Evolutionary conservation across 2,329 filamentous ascomycete genomes (phyloP).

Genomic region (Zasmidium citrigriseum): DNA sequence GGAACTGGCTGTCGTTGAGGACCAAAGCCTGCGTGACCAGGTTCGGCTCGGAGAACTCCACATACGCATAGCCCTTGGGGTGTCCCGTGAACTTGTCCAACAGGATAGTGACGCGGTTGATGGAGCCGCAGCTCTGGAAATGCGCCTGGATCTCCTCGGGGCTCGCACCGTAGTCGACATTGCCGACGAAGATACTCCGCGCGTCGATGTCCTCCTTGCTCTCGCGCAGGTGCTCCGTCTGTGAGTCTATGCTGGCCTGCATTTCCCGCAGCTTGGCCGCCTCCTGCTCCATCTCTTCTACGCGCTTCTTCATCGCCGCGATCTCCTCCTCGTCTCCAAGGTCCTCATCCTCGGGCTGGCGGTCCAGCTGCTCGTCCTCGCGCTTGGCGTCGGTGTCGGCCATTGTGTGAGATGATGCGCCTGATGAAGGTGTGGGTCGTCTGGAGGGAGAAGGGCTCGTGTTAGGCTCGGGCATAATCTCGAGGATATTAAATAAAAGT

Average conservation of each 20-base stretch:
- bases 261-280: constrained; percentile 57
- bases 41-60: constrained; percentile 94
- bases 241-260: constrained; percentile 71
- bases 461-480: constrained; percentile 7
- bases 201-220: constrained; percentile 95
- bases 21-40: constrained; percentile 91
- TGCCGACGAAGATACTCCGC: constrained; percentile 96
- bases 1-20: constrained; percentile 94
- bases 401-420: constrained; percentile 27
- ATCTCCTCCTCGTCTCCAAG: constrained; percentile 44
- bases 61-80: constrained; percentile 99
- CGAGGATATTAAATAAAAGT: constrained; percentile 7
- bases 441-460: constrained; percentile 10
- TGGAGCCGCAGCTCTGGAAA: constrained; percentile 94
- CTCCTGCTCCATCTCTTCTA: constrained; percentile 61
- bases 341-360: constrained; percentile 32
- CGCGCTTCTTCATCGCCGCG: constrained; percentile 54
- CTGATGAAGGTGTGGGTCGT: constrained; percentile 12
- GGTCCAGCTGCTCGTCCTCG: constrained; percentile 28
- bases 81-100: constrained; percentile 98
- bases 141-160: constrained; percentile 98
- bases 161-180: constrained; percentile 95
- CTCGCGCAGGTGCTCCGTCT: constrained; percentile 79
- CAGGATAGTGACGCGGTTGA: constrained; percentile 96
- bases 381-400: constrained; percentile 28